Evolutionary conservation across 176 grass and related monocot genomes (phyloP), one percentile per base, ranked within the genome.

Genomic region (maize (Zea mays)): DNA sequence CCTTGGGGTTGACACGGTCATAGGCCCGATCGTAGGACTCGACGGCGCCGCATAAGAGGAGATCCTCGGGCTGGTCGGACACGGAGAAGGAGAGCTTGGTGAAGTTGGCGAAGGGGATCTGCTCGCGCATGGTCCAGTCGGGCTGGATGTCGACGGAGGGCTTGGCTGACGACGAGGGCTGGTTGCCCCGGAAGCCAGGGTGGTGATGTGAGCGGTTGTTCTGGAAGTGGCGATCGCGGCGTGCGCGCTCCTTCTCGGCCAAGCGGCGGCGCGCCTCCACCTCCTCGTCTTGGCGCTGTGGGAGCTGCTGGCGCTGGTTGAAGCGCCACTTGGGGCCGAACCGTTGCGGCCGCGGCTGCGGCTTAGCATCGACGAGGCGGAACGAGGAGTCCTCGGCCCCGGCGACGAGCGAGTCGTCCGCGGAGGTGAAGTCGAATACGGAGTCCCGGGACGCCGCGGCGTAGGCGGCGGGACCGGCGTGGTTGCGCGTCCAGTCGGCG

Each of bases 21-120:
- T 75, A 96, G 47, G 81, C 10, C 14, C 92, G 92, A 35, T 92
- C 82, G 16, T 96, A 96, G 59, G 77, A 89, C 48, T 96, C 92
- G 3, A 96, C 81, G 9, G 92, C 81, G 9, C 92, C 92, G 7
- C 92, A 96, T 11, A 87, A 36, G 8, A 96, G 84, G 62, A 96
- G 84, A 11, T 96, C 92, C 65, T 92, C 92, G 9, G 92, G 92
- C 57, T 88, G 89, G 50, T 96, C 92, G 70, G 87, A 17, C 10
- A 96, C 89, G 12, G 86, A 78, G 89, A 96, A 96, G 65, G 89
- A 96, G 44, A 96, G 92, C 78, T 96, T 96, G 73, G 86, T 80
- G 75, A 96, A 96, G 81, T 88, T 92, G 63, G 92, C 83, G 78
- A 96, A 96, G 64, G 92, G 92, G 86, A 96, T 92, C 86, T 96